Conservation (phyloP, 495 filamentous ascomycete species). For the Barbatosphaeria neglecta region DNA sequence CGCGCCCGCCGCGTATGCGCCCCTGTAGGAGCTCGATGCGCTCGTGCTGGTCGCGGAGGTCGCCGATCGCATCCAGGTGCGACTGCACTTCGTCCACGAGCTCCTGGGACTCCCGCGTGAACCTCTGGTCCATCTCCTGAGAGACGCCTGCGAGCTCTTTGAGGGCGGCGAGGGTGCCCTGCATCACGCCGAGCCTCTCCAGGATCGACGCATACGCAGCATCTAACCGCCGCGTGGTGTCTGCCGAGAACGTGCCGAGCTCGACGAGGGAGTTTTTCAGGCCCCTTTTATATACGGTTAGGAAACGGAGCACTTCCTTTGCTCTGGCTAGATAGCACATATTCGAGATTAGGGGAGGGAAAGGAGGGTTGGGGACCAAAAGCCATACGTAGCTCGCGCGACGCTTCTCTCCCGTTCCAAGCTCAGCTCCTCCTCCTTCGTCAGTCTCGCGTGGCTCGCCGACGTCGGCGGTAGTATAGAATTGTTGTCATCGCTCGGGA, state of each 20-base stretch:
- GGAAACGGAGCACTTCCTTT: no score
- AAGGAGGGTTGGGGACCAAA: neutral
- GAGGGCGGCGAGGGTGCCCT: constrained; percentile 54
- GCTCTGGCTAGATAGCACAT: no score
- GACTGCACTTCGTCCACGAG: constrained; percentile 50
- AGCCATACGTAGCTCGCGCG: constrained; percentile 28
- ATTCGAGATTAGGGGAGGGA: no score
- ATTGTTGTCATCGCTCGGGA: constrained; percentile 18
- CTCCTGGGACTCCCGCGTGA: constrained; percentile 47
- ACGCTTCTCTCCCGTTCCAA: constrained; percentile 29
- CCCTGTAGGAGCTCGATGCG: constrained; percentile 54
- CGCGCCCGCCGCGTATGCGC: constrained; percentile 51
- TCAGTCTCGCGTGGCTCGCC: constrained; percentile 4
- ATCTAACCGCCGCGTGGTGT: constrained; percentile 64
- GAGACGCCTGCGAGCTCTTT: constrained; percentile 57
- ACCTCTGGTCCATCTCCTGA: constrained; percentile 46
- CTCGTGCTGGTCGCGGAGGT: constrained; percentile 59
- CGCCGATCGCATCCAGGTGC: constrained; percentile 54
- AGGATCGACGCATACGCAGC: constrained; percentile 77
- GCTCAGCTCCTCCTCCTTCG: constrained; percentile 20
- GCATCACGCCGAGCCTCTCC: constrained; percentile 60
- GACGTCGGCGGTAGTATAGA: constrained; percentile 3
- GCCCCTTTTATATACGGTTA: constrained; percentile 19
- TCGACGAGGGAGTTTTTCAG: constrained; percentile 29
- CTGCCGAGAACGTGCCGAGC: constrained; percentile 33